Evolutionary conservation across 768 basidiomycete genomes (phyloP), one percentile per base, ranked within the genome.

Genomic region (Neoboletus brunneissimus): DNA sequence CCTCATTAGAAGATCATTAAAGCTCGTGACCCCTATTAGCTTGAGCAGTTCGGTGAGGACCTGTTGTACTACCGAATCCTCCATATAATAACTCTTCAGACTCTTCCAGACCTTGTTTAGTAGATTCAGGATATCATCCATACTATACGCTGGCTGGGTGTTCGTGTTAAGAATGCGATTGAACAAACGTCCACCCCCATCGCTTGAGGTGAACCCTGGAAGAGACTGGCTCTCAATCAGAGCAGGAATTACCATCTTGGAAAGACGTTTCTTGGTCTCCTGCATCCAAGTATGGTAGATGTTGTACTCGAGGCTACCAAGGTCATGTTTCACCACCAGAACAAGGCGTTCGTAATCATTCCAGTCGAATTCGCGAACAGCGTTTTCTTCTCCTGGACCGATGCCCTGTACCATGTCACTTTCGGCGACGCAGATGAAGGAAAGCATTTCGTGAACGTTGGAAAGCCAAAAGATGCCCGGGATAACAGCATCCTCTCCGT

Each of bases 401-500:
- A 98, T 98, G 23, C 97, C 97, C 70, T 98, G 94, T 10, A 94
- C 81, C 86, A 98, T 97, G 73, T 99, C 97, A 68, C 89, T 89
- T 75, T 99, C 97, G n/a, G 97, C 97, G 38, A 98, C 89, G 66
- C 91, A 96, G 67, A 98, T 96, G 75, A 98, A 99, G 6, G 97
- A 99, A 32, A 98, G 81, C 85, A 98, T 95, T 70, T 99, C 97
- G 72, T 99, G 97, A 37, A 99, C 95, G 65, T 99, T 99, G 32
- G 97, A 98, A n/a, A 99, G 79, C 97, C 97, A 99, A 81, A 91
- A 99, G 63, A 98, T 91, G 38, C 97, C 97, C 7, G 97, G 97
- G 37, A 95, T 78, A 58, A 99, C 93, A 16, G 94, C 88, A 54
- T 98, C 97, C 73, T 99, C 97, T 59, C 94, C 88, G 15, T 81